Percentiles rank a stretch among this genome's conserved stretches.
Evolutionary conservation across 2,329 filamentous ascomycete genomes (phyloP).

Genomic region (Coniochaeta prunicola): DNA sequence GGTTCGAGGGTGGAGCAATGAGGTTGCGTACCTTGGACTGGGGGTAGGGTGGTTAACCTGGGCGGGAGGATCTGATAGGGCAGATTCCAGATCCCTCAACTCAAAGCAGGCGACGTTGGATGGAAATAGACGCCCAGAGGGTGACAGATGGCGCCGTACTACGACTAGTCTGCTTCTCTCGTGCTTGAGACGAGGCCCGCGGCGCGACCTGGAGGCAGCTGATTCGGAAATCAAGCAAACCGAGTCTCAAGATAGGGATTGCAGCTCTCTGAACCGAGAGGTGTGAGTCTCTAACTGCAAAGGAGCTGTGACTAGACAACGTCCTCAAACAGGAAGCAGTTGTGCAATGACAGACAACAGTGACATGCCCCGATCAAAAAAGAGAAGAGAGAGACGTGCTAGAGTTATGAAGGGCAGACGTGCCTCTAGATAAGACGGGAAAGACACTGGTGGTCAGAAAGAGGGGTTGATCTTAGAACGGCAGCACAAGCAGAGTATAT

Average conservation of each 20-base stretch:
- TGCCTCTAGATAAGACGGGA: slow-evolving; percentile 2
- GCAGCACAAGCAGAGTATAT: slow-evolving; percentile 1
- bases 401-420: background rate
- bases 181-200: slow-evolving; percentile 5
- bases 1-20: slow-evolving; percentile 26
- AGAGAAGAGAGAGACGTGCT: background rate
- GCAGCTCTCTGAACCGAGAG: background rate
- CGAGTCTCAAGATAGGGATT: background rate
- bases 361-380: background rate
- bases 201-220: slow-evolving; percentile 2
- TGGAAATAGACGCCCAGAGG: slow-evolving; percentile 37
- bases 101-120: slow-evolving; percentile 30
- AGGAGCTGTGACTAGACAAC: background rate
- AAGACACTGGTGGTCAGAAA: background rate
- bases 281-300: background rate
- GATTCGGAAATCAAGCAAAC: background rate
- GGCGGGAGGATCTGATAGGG: slow-evolving; percentile 35
- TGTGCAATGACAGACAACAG: background rate
- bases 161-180: slow-evolving; percentile 8
- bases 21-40: slow-evolving; percentile 29
- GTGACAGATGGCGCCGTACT: slow-evolving; percentile 25
- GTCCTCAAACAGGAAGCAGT: background rate
- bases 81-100: slow-evolving; percentile 24
- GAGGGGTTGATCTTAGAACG: slow-evolving; percentile 1
- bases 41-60: slow-evolving; percentile 25